phyloP scores from a whole-genome alignment of 1,284 basidiomycete genomes.

The Heterobasidion irregulare region DNA sequence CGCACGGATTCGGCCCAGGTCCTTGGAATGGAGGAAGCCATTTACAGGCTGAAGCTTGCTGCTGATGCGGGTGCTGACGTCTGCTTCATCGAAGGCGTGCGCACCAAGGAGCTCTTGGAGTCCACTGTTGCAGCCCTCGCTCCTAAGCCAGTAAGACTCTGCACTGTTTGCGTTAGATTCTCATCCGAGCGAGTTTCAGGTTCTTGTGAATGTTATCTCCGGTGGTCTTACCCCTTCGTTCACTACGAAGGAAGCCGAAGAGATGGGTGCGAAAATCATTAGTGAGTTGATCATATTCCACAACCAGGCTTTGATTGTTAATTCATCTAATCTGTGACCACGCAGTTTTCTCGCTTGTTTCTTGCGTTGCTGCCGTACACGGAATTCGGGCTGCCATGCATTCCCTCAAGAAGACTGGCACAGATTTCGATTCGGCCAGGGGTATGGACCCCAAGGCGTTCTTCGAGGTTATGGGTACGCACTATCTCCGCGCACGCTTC shows the following conservation, averaged over 20 bases:
- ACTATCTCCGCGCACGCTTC: not conserved
- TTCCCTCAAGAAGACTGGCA: slow-evolving; percentile 67
- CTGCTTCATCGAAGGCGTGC: slow-evolving; percentile 80
- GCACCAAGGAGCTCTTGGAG: slow-evolving; percentile 57
- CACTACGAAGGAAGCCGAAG: slow-evolving; percentile 59
- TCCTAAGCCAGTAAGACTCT: slow-evolving; percentile 50
- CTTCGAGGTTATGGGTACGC: slow-evolving; percentile 63
- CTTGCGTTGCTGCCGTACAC: slow-evolving; percentile 66
- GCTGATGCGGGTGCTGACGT: slow-evolving; percentile 74
- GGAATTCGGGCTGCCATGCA: slow-evolving; percentile 66
- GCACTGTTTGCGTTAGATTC: not conserved
- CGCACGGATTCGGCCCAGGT: slow-evolving; percentile 79
- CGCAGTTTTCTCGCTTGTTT: slow-evolving; percentile 60
- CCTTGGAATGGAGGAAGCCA: slow-evolving; percentile 74
- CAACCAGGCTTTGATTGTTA: not conserved
- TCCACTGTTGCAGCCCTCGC: slow-evolving; percentile 57
- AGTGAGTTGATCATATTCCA: slow-evolving; percentile 34
- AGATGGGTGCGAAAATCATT: slow-evolving; percentile 66
- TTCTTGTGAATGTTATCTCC: slow-evolving; percentile 72
- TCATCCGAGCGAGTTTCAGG: slow-evolving; percentile 19
- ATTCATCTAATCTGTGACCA: not conserved
- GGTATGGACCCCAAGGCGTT: slow-evolving; percentile 74
- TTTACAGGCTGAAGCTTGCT: slow-evolving; percentile 61
- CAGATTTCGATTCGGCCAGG: slow-evolving; percentile 56
- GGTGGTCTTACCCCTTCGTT: slow-evolving; percentile 71